Percentiles rank a stretch among this genome's conserved stretches.
These are phyloP conservation scores for Thalassiosira hispida DNA, from an alignment of 352 stramenopile species.

Conservation along the genomic window DNA sequence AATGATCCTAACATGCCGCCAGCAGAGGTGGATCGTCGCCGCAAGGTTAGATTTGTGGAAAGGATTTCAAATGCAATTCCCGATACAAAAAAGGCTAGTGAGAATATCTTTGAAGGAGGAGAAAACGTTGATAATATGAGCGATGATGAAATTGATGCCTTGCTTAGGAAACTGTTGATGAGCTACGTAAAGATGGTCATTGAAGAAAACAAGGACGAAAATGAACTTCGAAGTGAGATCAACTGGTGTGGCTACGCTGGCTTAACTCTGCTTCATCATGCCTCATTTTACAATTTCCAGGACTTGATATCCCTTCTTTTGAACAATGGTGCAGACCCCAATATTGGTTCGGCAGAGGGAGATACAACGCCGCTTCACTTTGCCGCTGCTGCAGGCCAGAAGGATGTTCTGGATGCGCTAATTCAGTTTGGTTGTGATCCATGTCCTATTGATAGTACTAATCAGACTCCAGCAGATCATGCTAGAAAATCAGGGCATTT, in stretches of 20 bases:
- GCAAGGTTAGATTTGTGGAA: slow-evolving; percentile 43
- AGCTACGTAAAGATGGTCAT: slow-evolving; percentile 21
- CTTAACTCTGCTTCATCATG: slow-evolving; percentile 54
- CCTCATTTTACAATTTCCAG: slow-evolving; percentile 49
- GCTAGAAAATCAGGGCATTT: neutral
- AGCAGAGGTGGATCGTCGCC: slow-evolving; percentile 30
- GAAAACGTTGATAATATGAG: slow-evolving; percentile 2
- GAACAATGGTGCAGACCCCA: slow-evolving; percentile 27
- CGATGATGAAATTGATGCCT: slow-evolving; percentile 27
- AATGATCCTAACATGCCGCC: neutral
- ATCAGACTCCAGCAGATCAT: slow-evolving; percentile 12
- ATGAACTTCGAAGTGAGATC: slow-evolving; percentile 48
- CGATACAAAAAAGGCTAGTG: neutral
- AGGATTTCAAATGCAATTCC: slow-evolving; percentile 15
- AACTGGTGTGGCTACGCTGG: slow-evolving; percentile 34
- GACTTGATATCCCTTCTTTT: slow-evolving; percentile 35
- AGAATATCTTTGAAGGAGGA: slow-evolving; percentile 10
- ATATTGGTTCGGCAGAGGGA: slow-evolving; percentile 13
- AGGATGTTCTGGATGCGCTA: neutral
- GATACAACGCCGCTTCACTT: slow-evolving; percentile 14
- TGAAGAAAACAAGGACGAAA: slow-evolving; percentile 4
- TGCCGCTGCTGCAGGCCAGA: slow-evolving; percentile 5
- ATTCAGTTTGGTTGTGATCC: slow-evolving; percentile 3
- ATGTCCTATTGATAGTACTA: neutral
- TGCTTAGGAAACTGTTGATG: slow-evolving; percentile 25